Percentiles rank a stretch among this genome's conserved stretches.
phyloP scores from a whole-genome alignment of 345 rosid species.

The Camelina hispida region DNA sequence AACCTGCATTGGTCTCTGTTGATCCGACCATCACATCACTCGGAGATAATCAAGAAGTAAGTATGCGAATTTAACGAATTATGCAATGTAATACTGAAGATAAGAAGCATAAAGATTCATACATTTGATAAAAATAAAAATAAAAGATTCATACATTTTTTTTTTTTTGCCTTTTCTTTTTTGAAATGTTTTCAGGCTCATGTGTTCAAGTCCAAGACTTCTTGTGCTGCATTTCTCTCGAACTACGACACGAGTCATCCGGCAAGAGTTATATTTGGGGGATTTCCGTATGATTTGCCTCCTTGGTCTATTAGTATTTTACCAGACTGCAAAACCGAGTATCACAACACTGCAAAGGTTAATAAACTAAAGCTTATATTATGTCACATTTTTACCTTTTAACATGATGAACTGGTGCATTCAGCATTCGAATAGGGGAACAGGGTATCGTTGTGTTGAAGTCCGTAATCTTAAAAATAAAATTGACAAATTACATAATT shows the following conservation, averaged over 20 bases:
- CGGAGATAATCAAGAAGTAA: slow-evolving; percentile 75
- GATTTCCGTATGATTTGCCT: slow-evolving; percentile 64
- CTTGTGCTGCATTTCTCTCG: slow-evolving; percentile 84
- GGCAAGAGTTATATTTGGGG: slow-evolving; percentile 60
- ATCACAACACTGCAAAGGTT: slow-evolving; percentile 80
- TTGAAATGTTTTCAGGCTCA: slow-evolving; percentile 57
- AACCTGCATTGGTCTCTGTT: slow-evolving; percentile 59
- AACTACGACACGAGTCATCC: slow-evolving; percentile 56
- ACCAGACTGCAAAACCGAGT: slow-evolving; percentile 73
- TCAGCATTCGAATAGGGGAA: too few relatives aligned
- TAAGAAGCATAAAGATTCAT: neutral
- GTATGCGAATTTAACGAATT: slow-evolving; percentile 10
- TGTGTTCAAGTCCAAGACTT: slow-evolving; percentile 61
- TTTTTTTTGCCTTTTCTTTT: neutral
- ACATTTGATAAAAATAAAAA: neutral
- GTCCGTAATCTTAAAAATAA: neutral
- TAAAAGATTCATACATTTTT: neutral
- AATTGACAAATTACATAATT: neutral
- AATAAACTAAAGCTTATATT: slow-evolving; percentile 26
- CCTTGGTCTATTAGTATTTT: slow-evolving; percentile 97
- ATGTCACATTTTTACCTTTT: neutral
- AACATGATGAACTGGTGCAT: neutral
- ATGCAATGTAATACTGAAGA: neutral
- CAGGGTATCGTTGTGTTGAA: too few relatives aligned
- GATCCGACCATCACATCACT: slow-evolving; percentile 57